These are phyloP conservation scores for Blechomonas ayalai DNA, from an alignment of 208 protist species.

Conservation along the genomic window DNA sequence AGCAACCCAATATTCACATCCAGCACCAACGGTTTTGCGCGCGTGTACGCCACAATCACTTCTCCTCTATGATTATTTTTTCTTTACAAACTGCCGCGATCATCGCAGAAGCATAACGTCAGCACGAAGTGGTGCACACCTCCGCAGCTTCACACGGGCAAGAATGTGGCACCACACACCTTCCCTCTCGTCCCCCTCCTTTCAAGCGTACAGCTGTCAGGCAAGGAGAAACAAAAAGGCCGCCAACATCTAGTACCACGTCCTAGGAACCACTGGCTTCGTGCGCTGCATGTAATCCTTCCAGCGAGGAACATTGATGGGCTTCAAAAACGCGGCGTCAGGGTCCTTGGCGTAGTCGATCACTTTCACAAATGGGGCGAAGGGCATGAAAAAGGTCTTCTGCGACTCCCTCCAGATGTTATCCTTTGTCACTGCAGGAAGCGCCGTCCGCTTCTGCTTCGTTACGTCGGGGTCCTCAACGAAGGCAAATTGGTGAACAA, in stretches of 20 bases:
- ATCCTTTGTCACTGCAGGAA: conserved; percentile 73
- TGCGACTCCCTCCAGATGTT: conserved; percentile 83
- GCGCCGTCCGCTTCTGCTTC: conserved; percentile 34
- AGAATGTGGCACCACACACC: too few species aligned
- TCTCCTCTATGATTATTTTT: too few species aligned
- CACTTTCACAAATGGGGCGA: conserved; percentile 78
- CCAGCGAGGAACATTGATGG: conserved; percentile 82
- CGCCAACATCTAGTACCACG: conserved; percentile 79
- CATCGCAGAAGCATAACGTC: too few species aligned
- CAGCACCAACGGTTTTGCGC: too few species aligned
- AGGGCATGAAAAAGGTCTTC: conserved; percentile 83
- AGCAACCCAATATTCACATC: too few species aligned
- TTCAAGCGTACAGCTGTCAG: too few species aligned
- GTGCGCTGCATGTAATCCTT: conserved; percentile 91
- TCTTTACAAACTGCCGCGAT: too few species aligned
- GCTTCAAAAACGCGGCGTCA: conserved; percentile 80
- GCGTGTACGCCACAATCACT: too few species aligned
- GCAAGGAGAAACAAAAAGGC: too few species aligned
- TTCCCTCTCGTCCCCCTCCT: too few species aligned
- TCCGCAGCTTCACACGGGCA: too few species aligned
- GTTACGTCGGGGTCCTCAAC: conserved; percentile 84
- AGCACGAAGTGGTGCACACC: too few species aligned
- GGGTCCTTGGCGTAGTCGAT: conserved; percentile 86
- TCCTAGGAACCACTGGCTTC: conserved; percentile 80
- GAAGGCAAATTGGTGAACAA: conserved; percentile 83